Percentiles rank a stretch among this genome's conserved stretches.
These are phyloP conservation scores for Cladosporium sp. DNA, from an alignment of 2,329 filamentous ascomycete genomes.

Conservation along the genomic window DNA sequence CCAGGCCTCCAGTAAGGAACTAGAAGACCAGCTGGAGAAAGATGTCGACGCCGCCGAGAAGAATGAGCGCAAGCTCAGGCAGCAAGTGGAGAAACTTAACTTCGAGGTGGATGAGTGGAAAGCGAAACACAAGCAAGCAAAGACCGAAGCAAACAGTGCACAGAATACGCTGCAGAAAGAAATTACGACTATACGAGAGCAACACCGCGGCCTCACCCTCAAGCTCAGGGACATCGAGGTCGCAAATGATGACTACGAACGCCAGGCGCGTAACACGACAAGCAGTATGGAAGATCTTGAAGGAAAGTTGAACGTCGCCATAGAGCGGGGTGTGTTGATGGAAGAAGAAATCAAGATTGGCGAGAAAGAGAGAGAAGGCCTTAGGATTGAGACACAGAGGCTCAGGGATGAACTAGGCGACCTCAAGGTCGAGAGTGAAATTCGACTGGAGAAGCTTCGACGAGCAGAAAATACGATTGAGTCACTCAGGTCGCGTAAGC, in stretches of 20 bases:
- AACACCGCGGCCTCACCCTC: constrained; percentile 75
- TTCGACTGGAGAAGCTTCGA: constrained; percentile 88
- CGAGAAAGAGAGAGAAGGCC: constrained; percentile 82
- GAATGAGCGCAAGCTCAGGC: constrained; percentile 76
- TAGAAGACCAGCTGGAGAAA: constrained; percentile 91
- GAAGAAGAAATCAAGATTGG: constrained; percentile 90
- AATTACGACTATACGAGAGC: constrained; percentile 83
- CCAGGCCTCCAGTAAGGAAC: constrained; percentile 85
- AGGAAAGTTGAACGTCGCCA: constrained; percentile 91
- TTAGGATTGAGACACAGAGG: constrained; percentile 87
- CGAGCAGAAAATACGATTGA: constrained; percentile 56
- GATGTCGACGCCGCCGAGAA: constrained; percentile 95
- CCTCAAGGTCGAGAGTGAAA: constrained; percentile 89
- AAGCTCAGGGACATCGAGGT: constrained; percentile 93
- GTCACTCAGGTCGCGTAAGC: constrained; percentile 48
- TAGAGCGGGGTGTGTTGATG: constrained; percentile 86
- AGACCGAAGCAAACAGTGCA: constrained; percentile 76
- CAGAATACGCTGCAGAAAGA: constrained; percentile 91
- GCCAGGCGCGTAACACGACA: constrained; percentile 90
- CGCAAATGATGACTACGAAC: constrained; percentile 96
- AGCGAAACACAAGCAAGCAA: constrained; percentile 95
- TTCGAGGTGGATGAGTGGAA: constrained; percentile 99
- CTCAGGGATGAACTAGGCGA: constrained; percentile 88
- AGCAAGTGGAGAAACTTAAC: constrained; percentile 77
- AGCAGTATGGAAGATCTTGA: constrained; percentile 96